Evolutionary conservation across 2,329 filamentous ascomycete species (phyloP).

Genomic region (Chaetothyriales sp.): DNA sequence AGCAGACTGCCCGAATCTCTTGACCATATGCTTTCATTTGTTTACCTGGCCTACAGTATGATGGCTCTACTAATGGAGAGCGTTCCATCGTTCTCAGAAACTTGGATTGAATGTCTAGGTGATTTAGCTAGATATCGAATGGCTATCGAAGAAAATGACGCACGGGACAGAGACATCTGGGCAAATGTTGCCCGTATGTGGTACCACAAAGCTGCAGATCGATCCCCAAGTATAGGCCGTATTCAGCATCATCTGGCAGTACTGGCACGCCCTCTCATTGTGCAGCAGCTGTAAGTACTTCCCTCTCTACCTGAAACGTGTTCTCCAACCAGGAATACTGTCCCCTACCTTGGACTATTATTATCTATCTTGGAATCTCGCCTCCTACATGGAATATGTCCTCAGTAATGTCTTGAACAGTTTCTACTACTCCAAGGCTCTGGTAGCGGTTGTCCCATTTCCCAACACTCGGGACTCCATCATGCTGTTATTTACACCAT

Average conservation of each 20-base stretch:
- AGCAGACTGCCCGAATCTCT: conserved; percentile 61
- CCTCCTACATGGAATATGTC: too few relatives aligned
- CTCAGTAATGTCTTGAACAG: not conserved
- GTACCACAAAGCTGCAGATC: conserved; percentile 73
- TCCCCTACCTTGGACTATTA: too few relatives aligned
- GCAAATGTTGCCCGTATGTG: conserved; percentile 64
- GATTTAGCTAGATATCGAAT: conserved; percentile 77
- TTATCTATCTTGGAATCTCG: not conserved
- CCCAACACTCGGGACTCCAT: conserved; percentile 44
- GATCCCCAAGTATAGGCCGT: conserved; percentile 58
- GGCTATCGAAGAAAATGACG: conserved; percentile 77
- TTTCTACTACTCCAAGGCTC: conserved; percentile 46
- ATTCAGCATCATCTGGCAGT: conserved; percentile 79
- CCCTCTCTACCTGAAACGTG: not conserved
- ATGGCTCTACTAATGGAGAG: conserved; percentile 79
- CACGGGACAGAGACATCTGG: conserved; percentile 66
- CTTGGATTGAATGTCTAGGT: conserved; percentile 86
- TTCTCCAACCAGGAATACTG: too few relatives aligned
- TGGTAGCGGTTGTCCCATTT: conserved; percentile 43
- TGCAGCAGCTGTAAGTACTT: conserved; percentile 28
- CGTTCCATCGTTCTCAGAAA: conserved; percentile 67
- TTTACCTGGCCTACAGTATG: conserved; percentile 81
- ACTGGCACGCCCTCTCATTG: conserved; percentile 42
- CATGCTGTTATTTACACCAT: conserved; percentile 40
- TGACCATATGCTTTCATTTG: conserved; percentile 83